These are phyloP conservation scores for Lasiodiplodia citricola DNA, from an alignment of 2,329 filamentous ascomycete genomes.

Conservation along the genomic window DNA sequence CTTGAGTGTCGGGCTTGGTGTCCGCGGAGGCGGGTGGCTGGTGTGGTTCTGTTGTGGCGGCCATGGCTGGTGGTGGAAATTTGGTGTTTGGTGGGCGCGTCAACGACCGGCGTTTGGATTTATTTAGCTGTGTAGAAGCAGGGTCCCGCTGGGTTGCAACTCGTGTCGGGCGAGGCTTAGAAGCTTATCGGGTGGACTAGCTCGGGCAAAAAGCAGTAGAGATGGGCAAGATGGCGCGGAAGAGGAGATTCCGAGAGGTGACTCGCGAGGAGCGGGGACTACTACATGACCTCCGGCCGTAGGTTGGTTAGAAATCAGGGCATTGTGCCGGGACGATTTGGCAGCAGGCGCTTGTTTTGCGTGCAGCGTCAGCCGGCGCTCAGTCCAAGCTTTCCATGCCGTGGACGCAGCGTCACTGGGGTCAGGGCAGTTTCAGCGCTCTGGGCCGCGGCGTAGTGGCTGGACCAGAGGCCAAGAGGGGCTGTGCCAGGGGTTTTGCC, in stretches of 20 bases:
- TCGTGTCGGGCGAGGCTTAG: constrained; percentile 19
- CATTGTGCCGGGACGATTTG: neutral
- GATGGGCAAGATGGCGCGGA: constrained; percentile 20
- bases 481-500: constrained; percentile 5
- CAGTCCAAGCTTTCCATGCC: constrained; percentile 10
- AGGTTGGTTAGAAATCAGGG: neutral
- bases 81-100: neutral
- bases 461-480: constrained; percentile 6
- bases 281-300: constrained; percentile 12
- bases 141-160: neutral
- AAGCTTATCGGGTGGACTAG: constrained; percentile 7
- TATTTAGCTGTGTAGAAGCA: neutral
- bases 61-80: neutral
- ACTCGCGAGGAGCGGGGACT: neutral
- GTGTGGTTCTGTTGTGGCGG: neutral
- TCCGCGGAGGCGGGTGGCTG: neutral
- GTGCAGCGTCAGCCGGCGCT: neutral
- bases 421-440: constrained; percentile 10
- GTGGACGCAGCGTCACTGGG: neutral
- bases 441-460: constrained; percentile 6
- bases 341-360: neutral
- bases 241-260: constrained; percentile 2
- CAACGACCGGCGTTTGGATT: neutral
- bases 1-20: neutral
- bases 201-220: constrained; percentile 14